Conservation (phyloP, 225 moss, liverwort and hornwort species). For the Polytrichum formosum region DNA sequence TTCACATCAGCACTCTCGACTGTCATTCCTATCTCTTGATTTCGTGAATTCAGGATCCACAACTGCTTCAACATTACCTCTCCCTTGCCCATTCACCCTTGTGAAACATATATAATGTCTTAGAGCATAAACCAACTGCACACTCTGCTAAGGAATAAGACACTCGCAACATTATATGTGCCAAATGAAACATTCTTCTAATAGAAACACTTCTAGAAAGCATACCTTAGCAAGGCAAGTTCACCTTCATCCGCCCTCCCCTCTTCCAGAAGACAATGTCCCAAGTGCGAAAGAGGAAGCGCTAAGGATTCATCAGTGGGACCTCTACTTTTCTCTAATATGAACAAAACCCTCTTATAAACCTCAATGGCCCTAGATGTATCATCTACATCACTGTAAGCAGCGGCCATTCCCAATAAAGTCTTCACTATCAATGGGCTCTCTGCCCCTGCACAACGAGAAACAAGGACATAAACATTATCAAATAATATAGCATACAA, state of each 20-base stretch:
- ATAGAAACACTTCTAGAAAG: background rate
- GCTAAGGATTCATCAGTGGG: constrained; percentile 55
- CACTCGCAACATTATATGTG: background rate
- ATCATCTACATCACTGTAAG: constrained; percentile 64
- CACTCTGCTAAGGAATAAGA: background rate
- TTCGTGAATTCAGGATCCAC: too few species aligned
- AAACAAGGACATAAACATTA: too few species aligned
- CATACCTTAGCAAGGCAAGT: constrained; percentile 58
- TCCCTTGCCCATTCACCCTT: too few species aligned
- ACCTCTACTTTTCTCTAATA: constrained; percentile 64
- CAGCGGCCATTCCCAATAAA: constrained; percentile 72
- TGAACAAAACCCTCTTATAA: constrained; percentile 54
- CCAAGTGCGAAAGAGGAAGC: constrained; percentile 81
- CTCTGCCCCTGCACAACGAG: constrained; percentile 53
- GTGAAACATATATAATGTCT: background rate
- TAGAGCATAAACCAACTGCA: background rate
- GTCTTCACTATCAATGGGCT: constrained; percentile 63
- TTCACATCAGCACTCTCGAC: too few species aligned
- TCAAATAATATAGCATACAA: too few species aligned
- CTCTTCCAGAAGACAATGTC: constrained; percentile 73
- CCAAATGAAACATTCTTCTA: background rate
- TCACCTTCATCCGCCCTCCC: constrained; percentile 64
- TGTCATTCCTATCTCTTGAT: too few species aligned
- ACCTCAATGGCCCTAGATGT: constrained; percentile 51
- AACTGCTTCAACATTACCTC: too few species aligned